A percentile compares a stretch with the other conserved stretches of the same genome.
phyloP scores from a whole-genome alignment of 257 asterid species.

The Solanum neorickii region DNA sequence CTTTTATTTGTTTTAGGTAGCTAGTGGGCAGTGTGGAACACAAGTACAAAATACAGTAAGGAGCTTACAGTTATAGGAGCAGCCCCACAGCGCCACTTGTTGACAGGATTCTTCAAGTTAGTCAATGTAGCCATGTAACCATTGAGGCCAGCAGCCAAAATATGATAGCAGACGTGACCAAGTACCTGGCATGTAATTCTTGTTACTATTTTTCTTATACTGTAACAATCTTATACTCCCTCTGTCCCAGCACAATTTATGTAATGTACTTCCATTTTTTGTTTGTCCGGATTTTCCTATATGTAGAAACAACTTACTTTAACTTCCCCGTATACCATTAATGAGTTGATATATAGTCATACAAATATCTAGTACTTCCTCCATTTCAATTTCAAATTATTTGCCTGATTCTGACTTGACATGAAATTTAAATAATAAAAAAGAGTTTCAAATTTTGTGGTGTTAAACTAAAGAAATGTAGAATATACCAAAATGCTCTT shows the following conservation, averaged over 20 bases:
- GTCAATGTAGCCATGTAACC: conserved; percentile 88
- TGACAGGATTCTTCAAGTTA: conserved; percentile 84
- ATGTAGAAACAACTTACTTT: neutral
- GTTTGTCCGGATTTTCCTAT: neutral
- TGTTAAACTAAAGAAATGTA: neutral
- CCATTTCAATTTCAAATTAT: neutral
- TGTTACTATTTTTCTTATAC: neutral
- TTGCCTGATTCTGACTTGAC: neutral
- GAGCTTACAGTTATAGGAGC: conserved; percentile 83
- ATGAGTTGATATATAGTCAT: neutral
- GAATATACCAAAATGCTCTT: neutral
- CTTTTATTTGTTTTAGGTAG: neutral
- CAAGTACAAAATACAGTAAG: neutral
- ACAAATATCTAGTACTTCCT: neutral
- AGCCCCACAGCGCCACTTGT: conserved; percentile 95
- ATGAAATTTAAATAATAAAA: neutral
- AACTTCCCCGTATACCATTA: neutral
- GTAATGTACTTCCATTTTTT: neutral
- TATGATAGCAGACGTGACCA: conserved; percentile 81
- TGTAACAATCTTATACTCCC: neutral
- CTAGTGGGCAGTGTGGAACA: neutral
- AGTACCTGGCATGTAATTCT: conserved; percentile 45
- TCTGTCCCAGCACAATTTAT: neutral
- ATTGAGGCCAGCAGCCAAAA: conserved; percentile 82
- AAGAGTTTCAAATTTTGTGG: neutral